phyloP scores from a whole-genome alignment of 2,329 filamentous ascomycete species.

The Fusarium sp. region DNA sequence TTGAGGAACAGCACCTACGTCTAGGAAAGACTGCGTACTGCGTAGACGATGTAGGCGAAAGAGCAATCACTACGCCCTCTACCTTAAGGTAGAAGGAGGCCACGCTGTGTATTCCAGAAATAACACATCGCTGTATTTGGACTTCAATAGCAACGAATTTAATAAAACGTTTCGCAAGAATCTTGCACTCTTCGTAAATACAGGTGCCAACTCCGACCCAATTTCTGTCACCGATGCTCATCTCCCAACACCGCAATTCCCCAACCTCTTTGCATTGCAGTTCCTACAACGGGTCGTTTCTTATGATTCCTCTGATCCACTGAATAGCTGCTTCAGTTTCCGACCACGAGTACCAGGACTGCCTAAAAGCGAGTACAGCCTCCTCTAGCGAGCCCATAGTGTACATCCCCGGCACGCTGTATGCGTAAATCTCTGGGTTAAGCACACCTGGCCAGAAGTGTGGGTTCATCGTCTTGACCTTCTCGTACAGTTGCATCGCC shows the following conservation, averaged over 20 bases:
- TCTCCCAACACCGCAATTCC: neutral
- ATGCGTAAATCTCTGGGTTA: slow-evolving; percentile 7
- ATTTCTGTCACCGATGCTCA: neutral
- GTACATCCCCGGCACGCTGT: neutral
- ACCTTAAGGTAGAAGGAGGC: too few relatives aligned
- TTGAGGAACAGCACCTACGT: too few relatives aligned
- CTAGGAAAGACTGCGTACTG: too few relatives aligned
- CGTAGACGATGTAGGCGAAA: too few relatives aligned
- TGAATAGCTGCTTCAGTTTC: slow-evolving; percentile 16
- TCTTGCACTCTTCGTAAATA: neutral
- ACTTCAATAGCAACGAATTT: too few relatives aligned
- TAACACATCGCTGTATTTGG: too few relatives aligned
- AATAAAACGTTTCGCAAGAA: neutral
- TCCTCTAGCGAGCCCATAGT: slow-evolving; percentile 5
- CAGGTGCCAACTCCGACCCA: neutral
- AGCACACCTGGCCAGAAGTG: slow-evolving; percentile 19
- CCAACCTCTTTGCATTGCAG: neutral
- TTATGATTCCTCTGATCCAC: neutral
- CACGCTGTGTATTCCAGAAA: too few relatives aligned
- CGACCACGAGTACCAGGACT: slow-evolving; percentile 23
- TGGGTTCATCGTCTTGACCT: slow-evolving; percentile 5
- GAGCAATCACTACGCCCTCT: too few relatives aligned
- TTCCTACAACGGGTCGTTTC: neutral
- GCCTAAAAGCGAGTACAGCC: slow-evolving; percentile 18
- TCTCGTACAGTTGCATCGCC: neutral